Percentiles rank a stretch among this genome's conserved stretches.
Evolutionary conservation across 2,329 filamentous ascomycete species (phyloP).

Genomic region (Aureobasidium sp.): DNA sequence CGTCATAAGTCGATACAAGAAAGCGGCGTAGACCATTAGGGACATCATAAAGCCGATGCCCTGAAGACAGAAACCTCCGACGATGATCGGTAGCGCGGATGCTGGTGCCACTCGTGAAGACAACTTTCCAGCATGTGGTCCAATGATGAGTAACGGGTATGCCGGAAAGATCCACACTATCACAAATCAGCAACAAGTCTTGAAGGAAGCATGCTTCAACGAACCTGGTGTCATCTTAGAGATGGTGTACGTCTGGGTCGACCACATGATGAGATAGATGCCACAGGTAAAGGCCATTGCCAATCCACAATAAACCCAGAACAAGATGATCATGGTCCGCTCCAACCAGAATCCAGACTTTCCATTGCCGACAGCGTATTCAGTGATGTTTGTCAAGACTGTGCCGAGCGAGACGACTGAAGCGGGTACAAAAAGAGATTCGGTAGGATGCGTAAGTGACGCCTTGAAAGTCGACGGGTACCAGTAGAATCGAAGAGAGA

Average conservation of each 20-base stretch:
- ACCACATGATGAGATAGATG: conserved; percentile 68
- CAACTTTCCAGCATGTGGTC: conserved; percentile 61
- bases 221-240: conserved; percentile 61
- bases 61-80: conserved; percentile 55
- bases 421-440: conserved; percentile 70
- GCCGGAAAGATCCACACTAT: conserved; percentile 84
- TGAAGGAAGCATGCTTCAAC: background rate
- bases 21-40: conserved; percentile 77
- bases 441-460: conserved; percentile 69
- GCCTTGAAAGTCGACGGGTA: conserved; percentile 63
- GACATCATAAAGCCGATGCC: conserved; percentile 59
- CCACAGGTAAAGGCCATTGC: conserved; percentile 61
- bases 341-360: conserved; percentile 51
- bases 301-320: conserved; percentile 66
- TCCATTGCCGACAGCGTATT: conserved; percentile 54
- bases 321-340: conserved; percentile 56
- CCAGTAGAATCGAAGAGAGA: conserved; percentile 61
- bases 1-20: conserved; percentile 81
- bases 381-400: conserved; percentile 59
- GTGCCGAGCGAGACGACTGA: conserved; percentile 59
- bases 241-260: conserved; percentile 61
- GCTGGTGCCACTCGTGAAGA: conserved; percentile 40
- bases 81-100: conserved; percentile 47
- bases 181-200: background rate
- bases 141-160: conserved; percentile 71